Conservation (phyloP, 1,284 basidiomycete species). For the Meripilus lineatus region DNA sequence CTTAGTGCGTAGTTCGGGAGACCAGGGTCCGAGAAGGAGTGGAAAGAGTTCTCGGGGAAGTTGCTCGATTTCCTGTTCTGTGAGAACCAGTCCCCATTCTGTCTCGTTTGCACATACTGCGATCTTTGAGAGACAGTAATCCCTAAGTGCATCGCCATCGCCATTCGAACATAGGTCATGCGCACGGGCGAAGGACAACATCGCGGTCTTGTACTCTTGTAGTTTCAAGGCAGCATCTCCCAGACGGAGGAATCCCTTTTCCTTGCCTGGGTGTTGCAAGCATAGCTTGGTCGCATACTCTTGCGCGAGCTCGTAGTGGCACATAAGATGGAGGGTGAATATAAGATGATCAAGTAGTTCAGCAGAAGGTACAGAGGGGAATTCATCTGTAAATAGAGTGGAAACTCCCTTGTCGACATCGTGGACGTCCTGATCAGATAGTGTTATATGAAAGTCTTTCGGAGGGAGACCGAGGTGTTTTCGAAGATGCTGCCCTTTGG, state of each 20-base stretch:
- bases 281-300: conserved; percentile 31
- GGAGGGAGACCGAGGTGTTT: conserved; percentile 42
- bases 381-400: conserved; percentile 34
- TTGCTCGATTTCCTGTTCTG: conserved; percentile 35
- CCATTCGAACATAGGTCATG: conserved; percentile 39
- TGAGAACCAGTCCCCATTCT: conserved; percentile 47
- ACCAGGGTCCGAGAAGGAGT: conserved; percentile 40
- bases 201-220: conserved; percentile 41
- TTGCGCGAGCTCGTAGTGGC: conserved; percentile 32
- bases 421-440: conserved; percentile 39
- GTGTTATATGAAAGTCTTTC: conserved; percentile 52
- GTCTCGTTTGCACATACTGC: conserved; percentile 38
- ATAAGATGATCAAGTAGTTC: conserved; percentile 45
- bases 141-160: conserved; percentile 34
- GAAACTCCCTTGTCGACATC: conserved; percentile 42
- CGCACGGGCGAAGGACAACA: conserved; percentile 47
- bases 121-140: conserved; percentile 43
- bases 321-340: conserved; percentile 39
- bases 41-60: conserved; percentile 28
- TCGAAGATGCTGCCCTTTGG: conserved; percentile 44
- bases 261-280: conserved; percentile 27
- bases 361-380: conserved; percentile 21
- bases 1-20: conserved; percentile 28
- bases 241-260: conserved; percentile 46
- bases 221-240: conserved; percentile 38